phyloP scores from a whole-genome alignment of 1,284 basidiomycete species.

The Phellopilus nigrolimitatus region DNA sequence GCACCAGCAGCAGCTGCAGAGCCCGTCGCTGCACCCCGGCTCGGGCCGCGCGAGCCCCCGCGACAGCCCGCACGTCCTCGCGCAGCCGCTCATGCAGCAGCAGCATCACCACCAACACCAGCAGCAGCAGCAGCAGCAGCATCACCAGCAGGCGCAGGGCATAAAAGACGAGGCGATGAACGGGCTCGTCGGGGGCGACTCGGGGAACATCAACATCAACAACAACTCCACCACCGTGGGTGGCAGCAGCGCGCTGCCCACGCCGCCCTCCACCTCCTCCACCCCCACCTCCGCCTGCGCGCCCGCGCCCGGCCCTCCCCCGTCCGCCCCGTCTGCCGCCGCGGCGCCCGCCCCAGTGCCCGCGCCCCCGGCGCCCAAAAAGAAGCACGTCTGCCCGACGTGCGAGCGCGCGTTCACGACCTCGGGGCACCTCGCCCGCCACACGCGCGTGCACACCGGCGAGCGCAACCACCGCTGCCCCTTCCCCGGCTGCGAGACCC shows the following conservation, averaged over 20 bases:
- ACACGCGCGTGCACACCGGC: slow-evolving; percentile 78
- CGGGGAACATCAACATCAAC: background rate
- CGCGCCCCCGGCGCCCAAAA: slow-evolving; percentile 18
- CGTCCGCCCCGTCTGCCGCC: too few species aligned
- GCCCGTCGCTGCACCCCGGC: too few species aligned
- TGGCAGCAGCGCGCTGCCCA: too few species aligned
- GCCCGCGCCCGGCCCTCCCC: too few species aligned
- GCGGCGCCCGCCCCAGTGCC: background rate
- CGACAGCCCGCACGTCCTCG: too few species aligned
- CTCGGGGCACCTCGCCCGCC: slow-evolving; percentile 77
- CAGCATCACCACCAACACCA: background rate
- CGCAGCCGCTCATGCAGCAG: background rate
- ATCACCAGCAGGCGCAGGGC: background rate
- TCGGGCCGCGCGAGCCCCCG: too few species aligned
- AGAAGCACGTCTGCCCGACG: slow-evolving; percentile 53
- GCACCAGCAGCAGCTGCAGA: too few species aligned
- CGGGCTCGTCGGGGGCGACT: too few species aligned
- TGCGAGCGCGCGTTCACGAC: slow-evolving; percentile 77
- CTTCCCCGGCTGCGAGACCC: slow-evolving; percentile 77
- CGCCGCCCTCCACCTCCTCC: too few species aligned
- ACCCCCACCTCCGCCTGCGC: too few species aligned
- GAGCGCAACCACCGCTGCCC: slow-evolving; percentile 79
- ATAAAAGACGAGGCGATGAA: background rate
- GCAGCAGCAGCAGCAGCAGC: background rate
- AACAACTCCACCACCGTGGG: too few species aligned